A percentile compares a stretch with the other conserved stretches of the same genome.
Evolutionary conservation across 257 asterid species (phyloP).

Genomic region (Pogostemon cablin): DNA sequence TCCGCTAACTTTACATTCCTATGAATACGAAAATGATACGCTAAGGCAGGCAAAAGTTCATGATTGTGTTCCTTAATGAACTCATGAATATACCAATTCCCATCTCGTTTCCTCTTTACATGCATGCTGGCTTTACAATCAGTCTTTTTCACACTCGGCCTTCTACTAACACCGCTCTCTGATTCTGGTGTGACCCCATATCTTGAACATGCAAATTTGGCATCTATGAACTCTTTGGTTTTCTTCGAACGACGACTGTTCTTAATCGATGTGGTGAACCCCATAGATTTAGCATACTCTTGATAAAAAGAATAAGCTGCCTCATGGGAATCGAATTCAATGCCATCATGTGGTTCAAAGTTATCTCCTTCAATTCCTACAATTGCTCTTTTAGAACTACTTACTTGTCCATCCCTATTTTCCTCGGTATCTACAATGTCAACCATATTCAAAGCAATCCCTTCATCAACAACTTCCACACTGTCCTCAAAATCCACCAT

Average conservation of each 20-base stretch:
- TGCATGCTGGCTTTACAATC: constrained; percentile 99
- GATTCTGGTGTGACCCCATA: constrained; percentile 94
- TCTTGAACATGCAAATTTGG: constrained; percentile 94
- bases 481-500: constrained; percentile 60
- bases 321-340: constrained; percentile 90
- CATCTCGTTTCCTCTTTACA: constrained; percentile 84
- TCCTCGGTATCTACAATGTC: constrained; percentile 48
- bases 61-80: constrained; percentile 91
- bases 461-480: constrained; percentile 47
- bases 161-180: constrained; percentile 73
- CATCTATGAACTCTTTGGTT: constrained; percentile 93
- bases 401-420: constrained; percentile 46
- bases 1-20: constrained; percentile 85
- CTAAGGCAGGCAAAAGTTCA: constrained; percentile 95
- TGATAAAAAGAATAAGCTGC: constrained; percentile 89
- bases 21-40: constrained; percentile 91
- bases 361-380: constrained; percentile 55
- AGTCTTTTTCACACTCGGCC: constrained; percentile 80
- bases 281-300: constrained; percentile 98
- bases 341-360: constrained; percentile 78
- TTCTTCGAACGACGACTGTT: constrained; percentile 97
- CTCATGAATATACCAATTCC: constrained; percentile 94
- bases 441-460: constrained; percentile 41
- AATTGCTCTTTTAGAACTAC: constrained; percentile 42
- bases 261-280: constrained; percentile 95